Base-by-base conservation (phyloP, 371 early-diverging fungal genomes). In the Blyttiomyces sp. region DNA sequence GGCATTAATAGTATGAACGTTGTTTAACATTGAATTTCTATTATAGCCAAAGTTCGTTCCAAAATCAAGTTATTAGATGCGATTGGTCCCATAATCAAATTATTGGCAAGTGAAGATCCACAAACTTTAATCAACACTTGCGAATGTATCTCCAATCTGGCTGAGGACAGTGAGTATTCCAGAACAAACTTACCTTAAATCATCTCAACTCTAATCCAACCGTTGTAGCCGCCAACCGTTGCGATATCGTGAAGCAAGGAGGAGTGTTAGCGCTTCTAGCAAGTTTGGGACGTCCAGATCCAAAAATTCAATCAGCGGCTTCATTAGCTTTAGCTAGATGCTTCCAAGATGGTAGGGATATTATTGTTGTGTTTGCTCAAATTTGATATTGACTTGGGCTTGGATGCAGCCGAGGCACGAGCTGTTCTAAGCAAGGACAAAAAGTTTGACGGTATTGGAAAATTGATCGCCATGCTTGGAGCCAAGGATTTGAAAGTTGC, bases 81-180 rank as follows among this genome's bases (percentile, higher is more conserved):
- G 35, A 46, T 75, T 7, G 21, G 43, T 16, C 32, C 54, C 0
- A 60, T 74, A 19, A 24, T 72, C 13, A 59, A 60, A 43, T 69
- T 75, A n/a, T 53, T 77, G 13, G 19, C 28, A 1, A 49, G 34
- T 24, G 69, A 72, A 4, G 80, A 80, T 51, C 28, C 59, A 2
- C 64, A 59, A 35, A 71, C 72, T 0, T 32, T 72, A 19, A 54
- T 73, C 17, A 75, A 75, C 54, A 66, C 74, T 0, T 45, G 64
- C 44, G 77, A 79, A 26, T 81, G 75, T 48, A 26, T 81, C 2
- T 57, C 69, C 6, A 74, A 73, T 36, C 43, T 81, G 43, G 66
- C 77, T 4, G 79, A 79, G 56, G 81, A 81, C 53, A 61, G 79
- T 76, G 61, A 58, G 63, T 50, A 13, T 50, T n/a, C 17, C 28